Base-by-base conservation (phyloP, 176 grass and related monocot genomes). In the Secale cereale region DNA sequence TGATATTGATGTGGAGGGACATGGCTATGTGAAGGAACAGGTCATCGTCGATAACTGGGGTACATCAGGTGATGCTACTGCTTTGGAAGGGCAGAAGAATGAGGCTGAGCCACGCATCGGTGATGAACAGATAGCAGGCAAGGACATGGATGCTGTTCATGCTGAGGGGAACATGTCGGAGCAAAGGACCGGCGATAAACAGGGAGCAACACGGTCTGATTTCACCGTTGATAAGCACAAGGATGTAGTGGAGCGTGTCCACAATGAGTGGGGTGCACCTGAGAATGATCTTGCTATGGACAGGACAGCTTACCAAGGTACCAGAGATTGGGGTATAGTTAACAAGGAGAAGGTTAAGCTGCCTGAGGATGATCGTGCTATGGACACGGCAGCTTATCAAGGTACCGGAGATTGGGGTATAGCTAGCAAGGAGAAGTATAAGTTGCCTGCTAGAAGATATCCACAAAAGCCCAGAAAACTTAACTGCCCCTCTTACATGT, bases 401-500 rank as follows among this genome's bases (percentile, higher is more conserved):
- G 67, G 80, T 29, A 36, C 26, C 13, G 37, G 16, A 20, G 66
- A 60, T 20, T 10, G 7, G 69, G 77, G 66, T 56, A 74, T 17
- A 5, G 32, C 35, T 25, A 85, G 52, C 76, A 76, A 37, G 74
- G 83, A 83, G 45, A 91, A 88, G 31, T 45, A 88, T 81, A 74
- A 8, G 69, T 1, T 70, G 46, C 46, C 46, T 50, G 46, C 46
- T 50, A 17, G 46, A 50, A 50, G 46, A 77, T 89, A 89, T 32
- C 89, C 92, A 61, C 92, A 76, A 62, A 94, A 84, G 85, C 77
- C 89, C 63, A 84, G 89, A 27, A 89, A 86, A 61, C 76, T 23
- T 1, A 90, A 91, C 69, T 87, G 87, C 79, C 31, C n/a, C 11
- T 85, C 26, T 62, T 94, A 94, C 46, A 73, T 94, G 84, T 80